Evolutionary conservation across 2,329 filamentous ascomycete genomes (phyloP).

Genomic region (Botrytis paeoniae): DNA sequence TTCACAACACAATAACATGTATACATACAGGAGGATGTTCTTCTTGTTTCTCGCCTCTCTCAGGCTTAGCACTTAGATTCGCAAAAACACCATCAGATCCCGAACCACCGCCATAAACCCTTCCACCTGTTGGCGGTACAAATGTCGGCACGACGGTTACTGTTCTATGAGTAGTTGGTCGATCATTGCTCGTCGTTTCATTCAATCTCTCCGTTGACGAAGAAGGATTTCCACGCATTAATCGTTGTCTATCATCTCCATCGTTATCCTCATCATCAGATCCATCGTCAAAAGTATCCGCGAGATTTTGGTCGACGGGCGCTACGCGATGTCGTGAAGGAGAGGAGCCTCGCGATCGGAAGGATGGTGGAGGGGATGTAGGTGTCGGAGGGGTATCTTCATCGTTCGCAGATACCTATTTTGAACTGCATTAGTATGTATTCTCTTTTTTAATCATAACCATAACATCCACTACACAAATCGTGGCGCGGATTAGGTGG

Average conservation of each 20-base stretch:
- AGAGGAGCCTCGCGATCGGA: conserved; percentile 79
- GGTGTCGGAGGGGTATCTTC: conserved; percentile 44
- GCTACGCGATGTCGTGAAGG: conserved; percentile 46
- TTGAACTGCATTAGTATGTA: conserved; percentile 29
- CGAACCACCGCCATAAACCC: conserved; percentile 69
- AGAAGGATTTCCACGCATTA: conserved; percentile 65
- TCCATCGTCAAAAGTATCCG: conserved; percentile 84
- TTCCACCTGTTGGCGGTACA: conserved; percentile 33
- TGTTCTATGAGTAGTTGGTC: conserved; percentile 31
- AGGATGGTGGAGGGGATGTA: conserved; percentile 72
- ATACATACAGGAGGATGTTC: conserved; percentile 88
- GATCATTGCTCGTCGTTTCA: conserved; percentile 22
- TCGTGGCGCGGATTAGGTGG: conserved; percentile 27
- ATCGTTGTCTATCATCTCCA: conserved; percentile 76
- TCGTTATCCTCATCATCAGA: conserved; percentile 71
- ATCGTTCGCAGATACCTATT: conserved; percentile 57
- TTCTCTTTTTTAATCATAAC: conserved; percentile 17
- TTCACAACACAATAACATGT: conserved; percentile 11
- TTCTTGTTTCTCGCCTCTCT: conserved; percentile 73
- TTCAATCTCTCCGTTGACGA: conserved; percentile 29
- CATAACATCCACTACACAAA: conserved; percentile 4
- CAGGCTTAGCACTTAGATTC: conserved; percentile 88
- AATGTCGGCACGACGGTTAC: conserved; percentile 34
- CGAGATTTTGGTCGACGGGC: conserved; percentile 72
- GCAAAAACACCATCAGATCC: conserved; percentile 94